These are phyloP conservation scores for Saccharata proteae DNA, from an alignment of 2,329 filamentous ascomycete species.

Conservation along the genomic window DNA sequence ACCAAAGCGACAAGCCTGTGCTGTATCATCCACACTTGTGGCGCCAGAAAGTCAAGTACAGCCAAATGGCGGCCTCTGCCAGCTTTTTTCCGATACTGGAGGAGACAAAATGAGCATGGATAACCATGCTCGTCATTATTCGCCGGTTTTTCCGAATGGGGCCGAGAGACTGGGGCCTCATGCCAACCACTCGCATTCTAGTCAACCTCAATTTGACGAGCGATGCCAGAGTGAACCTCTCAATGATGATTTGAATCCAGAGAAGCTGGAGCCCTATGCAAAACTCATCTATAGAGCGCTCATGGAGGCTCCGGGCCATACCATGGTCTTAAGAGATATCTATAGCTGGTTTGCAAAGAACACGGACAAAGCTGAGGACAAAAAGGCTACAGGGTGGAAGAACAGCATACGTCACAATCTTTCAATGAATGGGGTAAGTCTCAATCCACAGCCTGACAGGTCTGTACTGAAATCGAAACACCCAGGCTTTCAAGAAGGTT, in stretches of 20 bases:
- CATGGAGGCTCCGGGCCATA: constrained; percentile 50
- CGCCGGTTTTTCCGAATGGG: too few relatives aligned
- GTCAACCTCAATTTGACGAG: not conserved
- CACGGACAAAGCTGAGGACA: constrained; percentile 59
- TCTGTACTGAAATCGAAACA: too few relatives aligned
- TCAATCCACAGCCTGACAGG: too few relatives aligned
- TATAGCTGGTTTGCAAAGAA: constrained; percentile 83
- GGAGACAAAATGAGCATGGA: too few relatives aligned
- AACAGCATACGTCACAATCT: constrained; percentile 94
- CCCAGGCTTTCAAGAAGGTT: constrained; percentile 46
- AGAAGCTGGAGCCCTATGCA: constrained; percentile 60
- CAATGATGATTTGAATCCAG: constrained; percentile 14
- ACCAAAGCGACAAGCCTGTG: too few relatives aligned
- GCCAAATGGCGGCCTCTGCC: too few relatives aligned
- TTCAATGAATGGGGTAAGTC: constrained; percentile 81
- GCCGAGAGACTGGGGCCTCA: too few relatives aligned
- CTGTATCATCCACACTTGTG: too few relatives aligned
- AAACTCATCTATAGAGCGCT: constrained; percentile 69
- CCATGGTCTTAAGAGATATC: constrained; percentile 72
- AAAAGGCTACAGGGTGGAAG: constrained; percentile 60
- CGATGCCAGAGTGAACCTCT: not conserved
- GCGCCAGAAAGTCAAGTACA: too few relatives aligned
- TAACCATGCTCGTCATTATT: too few relatives aligned
- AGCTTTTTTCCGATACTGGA: too few relatives aligned
- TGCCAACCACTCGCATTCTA: constrained; percentile 9